Evolutionary conservation across 2,329 filamentous ascomycete genomes (phyloP).

Genomic region (Pestalotiopsis fici): DNA sequence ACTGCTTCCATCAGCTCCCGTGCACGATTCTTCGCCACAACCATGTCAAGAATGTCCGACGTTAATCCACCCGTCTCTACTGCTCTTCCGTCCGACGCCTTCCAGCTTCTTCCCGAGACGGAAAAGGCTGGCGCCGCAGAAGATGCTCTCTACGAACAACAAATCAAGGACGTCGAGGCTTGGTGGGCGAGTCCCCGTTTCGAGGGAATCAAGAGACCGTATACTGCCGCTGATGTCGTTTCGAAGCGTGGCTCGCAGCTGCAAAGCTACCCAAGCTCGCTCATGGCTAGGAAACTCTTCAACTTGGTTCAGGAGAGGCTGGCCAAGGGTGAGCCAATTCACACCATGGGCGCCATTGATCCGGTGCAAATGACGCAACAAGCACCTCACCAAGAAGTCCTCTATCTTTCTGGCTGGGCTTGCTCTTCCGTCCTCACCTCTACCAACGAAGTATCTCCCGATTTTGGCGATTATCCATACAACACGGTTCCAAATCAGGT

Average conservation of each 20-base stretch:
- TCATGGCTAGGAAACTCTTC: conserved; percentile 95
- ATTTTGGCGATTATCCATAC: conserved; percentile 98
- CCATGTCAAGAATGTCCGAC: conserved; percentile 53
- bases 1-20: conserved; percentile 8
- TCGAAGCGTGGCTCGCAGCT: conserved; percentile 88
- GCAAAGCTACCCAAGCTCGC: conserved; percentile 86
- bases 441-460: conserved; percentile 95
- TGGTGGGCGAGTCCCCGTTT: conserved; percentile 91
- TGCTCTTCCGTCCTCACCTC: conserved; percentile 91
- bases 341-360: conserved; percentile 97
- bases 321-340: conserved; percentile 81
- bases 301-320: conserved; percentile 79
- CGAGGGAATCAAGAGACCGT: conserved; percentile 87
- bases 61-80: conserved; percentile 64
- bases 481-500: conserved; percentile 99
- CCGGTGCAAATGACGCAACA: conserved; percentile 99
- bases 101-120: conserved; percentile 79
- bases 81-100: conserved; percentile 70
- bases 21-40: conserved; percentile 38
- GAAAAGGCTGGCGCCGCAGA: conserved; percentile 80
- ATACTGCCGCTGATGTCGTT: conserved; percentile 87
- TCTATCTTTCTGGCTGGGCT: conserved; percentile 97
- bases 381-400: conserved; percentile 89
- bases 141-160: conserved; percentile 80
- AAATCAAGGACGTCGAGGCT: conserved; percentile 80